Evolutionary conservation across 2,329 filamentous ascomycete species (phyloP), one percentile per base, ranked within the genome.

Genomic region (Claviceps digitariae): DNA sequence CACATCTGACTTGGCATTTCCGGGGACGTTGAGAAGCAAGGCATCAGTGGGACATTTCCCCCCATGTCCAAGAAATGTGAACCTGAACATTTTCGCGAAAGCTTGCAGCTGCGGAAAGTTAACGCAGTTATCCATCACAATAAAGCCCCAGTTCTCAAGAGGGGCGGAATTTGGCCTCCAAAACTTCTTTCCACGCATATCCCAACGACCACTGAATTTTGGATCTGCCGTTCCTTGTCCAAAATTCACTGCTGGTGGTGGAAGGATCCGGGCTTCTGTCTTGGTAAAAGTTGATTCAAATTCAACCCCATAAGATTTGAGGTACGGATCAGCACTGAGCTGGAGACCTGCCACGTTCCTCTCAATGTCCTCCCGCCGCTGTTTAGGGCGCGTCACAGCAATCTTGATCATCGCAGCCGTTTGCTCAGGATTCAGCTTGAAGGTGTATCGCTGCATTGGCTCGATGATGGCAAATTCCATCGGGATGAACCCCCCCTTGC

Each of bases 351-450:
- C 66, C 49, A 82, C 70, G 41, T 65, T 64, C 7, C 52, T 53
- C 52, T 68, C 59, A 59, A 97, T 90, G 21, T 86, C 80, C 0
- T 65, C 60, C 58, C 81, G 78, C n/a, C 93, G 86, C 31, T 82
- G 66, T 0, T 66, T 65, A 0, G 93, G 93, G 1, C 84, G 78
- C 6, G 86, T 88, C 4, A 95, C 91, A 0, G 91, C 90, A 61
- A 91, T 89, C 67, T 86, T 91, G 72, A 98, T 96, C 93, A 98
- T 98, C 5, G 77, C 70, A 0, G 84, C 72, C 0, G 91, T 96
- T 70, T 95, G 75, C 0, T 69, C 64, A 0, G 76, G 72, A 52
- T 76, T 76, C 1, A 86, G 65, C 66, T 86, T 86, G 69, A 72
- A 84, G 0, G 72, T 71, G 58, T 84, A 87, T 0, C 78, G 72